These are phyloP conservation scores for Dunaliella salina DNA, from an alignment of 163 green algal species.

Conservation along the genomic window DNA sequence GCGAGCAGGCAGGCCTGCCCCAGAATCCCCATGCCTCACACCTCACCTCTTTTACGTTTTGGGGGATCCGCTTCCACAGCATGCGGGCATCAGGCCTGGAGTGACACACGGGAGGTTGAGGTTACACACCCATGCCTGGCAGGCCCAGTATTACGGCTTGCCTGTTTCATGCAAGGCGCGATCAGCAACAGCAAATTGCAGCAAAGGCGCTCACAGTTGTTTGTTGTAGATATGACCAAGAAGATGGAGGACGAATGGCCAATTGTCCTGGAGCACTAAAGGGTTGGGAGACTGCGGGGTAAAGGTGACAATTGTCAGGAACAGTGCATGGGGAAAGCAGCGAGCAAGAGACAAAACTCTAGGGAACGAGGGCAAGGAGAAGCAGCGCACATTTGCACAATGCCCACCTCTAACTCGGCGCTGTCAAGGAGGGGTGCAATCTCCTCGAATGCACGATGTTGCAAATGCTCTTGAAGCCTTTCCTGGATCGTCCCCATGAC, in stretches of 20 bases:
- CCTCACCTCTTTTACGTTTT: constrained; percentile 26
- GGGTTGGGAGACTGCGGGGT: constrained; percentile 36
- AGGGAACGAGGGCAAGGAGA: too few species aligned
- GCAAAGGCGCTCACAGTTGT: constrained; percentile 31
- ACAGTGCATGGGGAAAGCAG: too few species aligned
- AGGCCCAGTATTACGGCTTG: too few species aligned
- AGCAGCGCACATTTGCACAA: background rate
- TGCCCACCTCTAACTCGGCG: constrained; percentile 37
- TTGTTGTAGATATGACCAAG: constrained; percentile 50
- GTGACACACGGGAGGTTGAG: too few species aligned
- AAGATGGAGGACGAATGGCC: constrained; percentile 43
- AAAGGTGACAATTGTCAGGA: too few species aligned
- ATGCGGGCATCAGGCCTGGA: constrained; percentile 48
- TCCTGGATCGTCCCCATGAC: too few species aligned
- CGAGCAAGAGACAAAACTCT: too few species aligned
- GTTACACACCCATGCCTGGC: too few species aligned
- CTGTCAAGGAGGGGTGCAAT: constrained; percentile 32
- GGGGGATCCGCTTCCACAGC: constrained; percentile 48
- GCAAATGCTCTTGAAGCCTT: too few species aligned
- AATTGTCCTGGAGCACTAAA: constrained; percentile 34
- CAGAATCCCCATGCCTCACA: too few species aligned
- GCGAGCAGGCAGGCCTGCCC: too few species aligned
- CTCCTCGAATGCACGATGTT: background rate
- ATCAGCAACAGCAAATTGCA: background rate
- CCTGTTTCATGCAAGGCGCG: too few species aligned